These are phyloP conservation scores for Mercurialis annua DNA, from an alignment of 345 rosid genomes.

Conservation along the genomic window DNA sequence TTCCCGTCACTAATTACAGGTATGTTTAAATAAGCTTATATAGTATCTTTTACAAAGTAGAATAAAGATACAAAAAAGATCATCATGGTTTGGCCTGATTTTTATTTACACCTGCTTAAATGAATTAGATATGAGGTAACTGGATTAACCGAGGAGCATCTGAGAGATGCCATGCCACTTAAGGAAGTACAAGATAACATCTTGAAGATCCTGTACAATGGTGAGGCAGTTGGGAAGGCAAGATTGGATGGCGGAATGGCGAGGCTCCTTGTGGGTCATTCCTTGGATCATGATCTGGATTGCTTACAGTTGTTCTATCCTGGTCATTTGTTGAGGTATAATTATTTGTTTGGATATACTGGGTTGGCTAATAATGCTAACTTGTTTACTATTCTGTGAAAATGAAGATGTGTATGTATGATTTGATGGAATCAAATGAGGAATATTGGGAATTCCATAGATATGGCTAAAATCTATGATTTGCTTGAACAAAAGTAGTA, in stretches of 20 bases:
- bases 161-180: constrained; percentile 54
- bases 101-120: constrained; percentile 1
- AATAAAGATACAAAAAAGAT: not conserved
- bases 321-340: constrained; percentile 56
- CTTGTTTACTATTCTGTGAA: not conserved
- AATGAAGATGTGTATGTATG: not conserved
- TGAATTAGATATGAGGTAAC: constrained; percentile 55
- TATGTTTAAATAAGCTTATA: constrained; percentile 12
- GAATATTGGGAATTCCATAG: not conserved
- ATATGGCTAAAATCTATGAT: not conserved
- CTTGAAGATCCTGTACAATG: constrained; percentile 44
- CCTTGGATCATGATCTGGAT: constrained; percentile 52
- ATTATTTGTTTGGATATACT: not conserved
- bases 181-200: constrained; percentile 45
- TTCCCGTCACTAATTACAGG: constrained; percentile 63
- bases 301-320: constrained; percentile 65
- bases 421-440: not conserved
- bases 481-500: not conserved
- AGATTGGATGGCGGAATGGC: constrained; percentile 44
- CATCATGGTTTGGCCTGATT: not conserved
- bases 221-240: constrained; percentile 35
- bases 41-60: constrained; percentile 10
- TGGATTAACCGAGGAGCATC: constrained; percentile 64
- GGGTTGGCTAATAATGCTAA: not conserved
- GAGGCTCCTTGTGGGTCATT: constrained; percentile 73